A percentile compares a stretch with the other conserved stretches of the same genome.
These are phyloP conservation scores for Ustilago loliicola DNA, from an alignment of 1,284 basidiomycete genomes.

Conservation along the genomic window DNA sequence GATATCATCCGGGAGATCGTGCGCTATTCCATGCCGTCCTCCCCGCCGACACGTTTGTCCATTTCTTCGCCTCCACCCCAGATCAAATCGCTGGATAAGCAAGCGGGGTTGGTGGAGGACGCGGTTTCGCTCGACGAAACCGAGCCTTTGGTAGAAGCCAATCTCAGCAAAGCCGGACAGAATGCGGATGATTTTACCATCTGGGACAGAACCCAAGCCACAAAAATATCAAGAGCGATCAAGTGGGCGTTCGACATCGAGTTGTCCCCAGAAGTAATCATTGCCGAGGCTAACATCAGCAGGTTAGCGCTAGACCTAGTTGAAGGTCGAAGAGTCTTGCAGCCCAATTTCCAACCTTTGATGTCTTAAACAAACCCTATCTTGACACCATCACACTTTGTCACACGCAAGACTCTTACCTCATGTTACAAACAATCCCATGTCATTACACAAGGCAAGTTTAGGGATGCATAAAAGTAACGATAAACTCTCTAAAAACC, in stretches of 20 bases:
- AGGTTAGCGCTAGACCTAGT: constrained; percentile 82
- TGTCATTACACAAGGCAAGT: not conserved
- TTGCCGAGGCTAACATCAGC: constrained; percentile 91
- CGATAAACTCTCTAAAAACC: constrained; percentile 53
- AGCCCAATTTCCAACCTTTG: constrained; percentile 24
- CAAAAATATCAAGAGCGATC: constrained; percentile 83
- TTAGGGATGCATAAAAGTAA: constrained; percentile 64
- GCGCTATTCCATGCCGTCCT: constrained; percentile 57
- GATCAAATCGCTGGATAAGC: not conserved
- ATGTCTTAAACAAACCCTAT: too few relatives aligned
- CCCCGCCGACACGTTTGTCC: constrained; percentile 22
- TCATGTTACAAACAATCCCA: not conserved
- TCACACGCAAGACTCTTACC: not conserved
- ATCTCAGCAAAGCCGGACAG: not conserved
- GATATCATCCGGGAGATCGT: constrained; percentile 79
- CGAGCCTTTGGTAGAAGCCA: not conserved
- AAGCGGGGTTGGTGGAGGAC: not conserved
- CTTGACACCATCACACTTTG: constrained; percentile 7
- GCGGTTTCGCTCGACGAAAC: too few relatives aligned
- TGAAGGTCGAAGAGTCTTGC: constrained; percentile 81
- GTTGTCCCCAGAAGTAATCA: constrained; percentile 86
- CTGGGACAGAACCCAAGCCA: constrained; percentile 89
- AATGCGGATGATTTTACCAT: constrained; percentile 94
- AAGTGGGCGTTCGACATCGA: constrained; percentile 87
- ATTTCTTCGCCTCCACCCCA: constrained; percentile 16